Evolutionary conservation across 768 basidiomycete genomes (phyloP), one percentile per base, ranked within the genome.

Genomic region (Suillus sp.): DNA sequence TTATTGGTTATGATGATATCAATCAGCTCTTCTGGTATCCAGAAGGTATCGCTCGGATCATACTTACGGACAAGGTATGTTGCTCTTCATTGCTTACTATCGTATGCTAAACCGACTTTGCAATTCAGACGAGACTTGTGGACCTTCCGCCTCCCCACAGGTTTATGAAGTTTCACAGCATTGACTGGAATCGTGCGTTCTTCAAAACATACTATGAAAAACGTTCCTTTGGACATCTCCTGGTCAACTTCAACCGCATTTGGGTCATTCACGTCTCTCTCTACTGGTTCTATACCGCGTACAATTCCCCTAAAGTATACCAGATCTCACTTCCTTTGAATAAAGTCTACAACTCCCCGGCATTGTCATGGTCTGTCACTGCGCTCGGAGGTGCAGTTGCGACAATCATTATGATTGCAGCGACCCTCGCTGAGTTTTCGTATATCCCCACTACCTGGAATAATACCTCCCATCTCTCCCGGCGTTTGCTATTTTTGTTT

Each of bases 21-120:
- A 99, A 99, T 74, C 96, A 99, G 75, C 79, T 99, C 54, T 99
- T 99, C 78, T 99, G 96, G 97, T 99, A 99, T 75, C 97, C 96
- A 3, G 97, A 99, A 67, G 97, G 97, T 37, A 95, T 99, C 70
- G 92, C 95, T 11, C 82, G 93, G 35, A 99, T 99, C 70, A 86
- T 88, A 2, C 83, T 98, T 47, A 84, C 79, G 20, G 94, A 98
- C 82, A 96, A 94, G 85, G 94, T 93, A 67, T 18, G 74, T 65
- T 6, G 30, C 22, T 48, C 14, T 27, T 22, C 43, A 4, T 1
- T 20, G 22, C 37, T 0, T 8, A 5, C 9, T 40, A 6, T 16
- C 3, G 9, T 25, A 40, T 47, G 54, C 47, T 14, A 50, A 34
- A n/a, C 60, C 66, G 54, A 69, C 38, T 8, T 22, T 13, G 16